Percentiles rank a stretch among this genome's conserved stretches.
Evolutionary conservation across 2,329 filamentous ascomycete species (phyloP).

Genomic region (Neonectria neomacrospora): DNA sequence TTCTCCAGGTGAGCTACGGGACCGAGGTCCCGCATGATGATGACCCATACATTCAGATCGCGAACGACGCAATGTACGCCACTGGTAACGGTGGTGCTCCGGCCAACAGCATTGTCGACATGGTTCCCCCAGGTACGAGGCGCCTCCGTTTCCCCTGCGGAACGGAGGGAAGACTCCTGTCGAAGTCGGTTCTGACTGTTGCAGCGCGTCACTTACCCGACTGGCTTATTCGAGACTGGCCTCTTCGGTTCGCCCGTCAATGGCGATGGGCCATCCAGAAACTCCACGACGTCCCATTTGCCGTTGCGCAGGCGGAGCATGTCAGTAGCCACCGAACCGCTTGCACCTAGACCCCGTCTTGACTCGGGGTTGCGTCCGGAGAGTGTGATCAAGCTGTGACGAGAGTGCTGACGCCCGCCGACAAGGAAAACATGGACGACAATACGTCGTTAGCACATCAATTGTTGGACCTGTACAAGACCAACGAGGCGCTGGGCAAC

Average conservation of each 20-base stretch:
- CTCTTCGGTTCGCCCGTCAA: slow-evolving; percentile 47
- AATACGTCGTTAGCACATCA: slow-evolving; percentile 43
- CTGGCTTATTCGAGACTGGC: slow-evolving; percentile 47
- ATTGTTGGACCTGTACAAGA: slow-evolving; percentile 35
- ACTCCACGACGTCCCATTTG: slow-evolving; percentile 49
- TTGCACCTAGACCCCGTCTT: background rate
- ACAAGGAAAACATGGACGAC: slow-evolving; percentile 25
- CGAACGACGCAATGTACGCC: slow-evolving; percentile 47
- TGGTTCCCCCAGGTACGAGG: slow-evolving; percentile 53
- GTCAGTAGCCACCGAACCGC: slow-evolving; percentile 35
- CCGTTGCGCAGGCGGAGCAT: slow-evolving; percentile 41
- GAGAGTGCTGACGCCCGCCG: slow-evolving; percentile 28
- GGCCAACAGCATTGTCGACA: slow-evolving; percentile 54
- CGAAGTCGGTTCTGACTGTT: slow-evolving; percentile 14
- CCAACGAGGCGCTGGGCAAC: slow-evolving; percentile 25
- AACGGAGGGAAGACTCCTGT: background rate
- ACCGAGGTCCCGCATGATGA: slow-evolving; percentile 44
- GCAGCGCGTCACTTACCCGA: slow-evolving; percentile 42
- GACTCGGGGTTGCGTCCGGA: background rate
- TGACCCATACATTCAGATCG: slow-evolving; percentile 47
- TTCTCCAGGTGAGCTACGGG: slow-evolving; percentile 49
- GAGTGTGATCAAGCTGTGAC: background rate
- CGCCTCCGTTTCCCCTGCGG: background rate
- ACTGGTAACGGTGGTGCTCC: slow-evolving; percentile 47
- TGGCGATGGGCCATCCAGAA: slow-evolving; percentile 50